Evolutionary conservation across 78 protist genomes (phyloP).

Genomic region (slime mould (Dictyostelium discoideum)): DNA sequence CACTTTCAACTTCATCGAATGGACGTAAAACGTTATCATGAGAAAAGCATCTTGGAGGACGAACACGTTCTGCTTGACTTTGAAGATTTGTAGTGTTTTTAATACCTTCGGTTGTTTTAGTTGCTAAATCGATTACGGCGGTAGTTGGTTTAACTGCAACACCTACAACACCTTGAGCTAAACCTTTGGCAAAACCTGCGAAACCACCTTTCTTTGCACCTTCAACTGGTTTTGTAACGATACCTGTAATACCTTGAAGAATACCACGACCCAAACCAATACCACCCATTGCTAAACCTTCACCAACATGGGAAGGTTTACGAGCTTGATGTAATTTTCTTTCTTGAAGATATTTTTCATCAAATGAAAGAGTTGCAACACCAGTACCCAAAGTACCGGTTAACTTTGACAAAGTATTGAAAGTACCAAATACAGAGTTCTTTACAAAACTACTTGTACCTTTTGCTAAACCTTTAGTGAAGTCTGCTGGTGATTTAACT

Average conservation of each 20-base stretch:
- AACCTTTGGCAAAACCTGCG: constrained; percentile 90
- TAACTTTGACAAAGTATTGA: constrained; percentile 84
- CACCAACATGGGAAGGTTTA: constrained; percentile 81
- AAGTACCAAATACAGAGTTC: constrained; percentile 83
- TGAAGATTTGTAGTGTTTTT: constrained; percentile 81
- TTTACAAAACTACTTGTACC: constrained; percentile 74
- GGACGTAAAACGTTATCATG: constrained; percentile 39
- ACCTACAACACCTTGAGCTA: constrained; percentile 93
- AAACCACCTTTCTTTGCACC: constrained; percentile 89
- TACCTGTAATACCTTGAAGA: constrained; percentile 92
- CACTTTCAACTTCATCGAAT: constrained; percentile 23
- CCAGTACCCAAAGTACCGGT: constrained; percentile 83
- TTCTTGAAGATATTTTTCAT: constrained; percentile 81
- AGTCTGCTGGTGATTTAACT: constrained; percentile 78
- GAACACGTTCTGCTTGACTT: constrained; percentile 24
- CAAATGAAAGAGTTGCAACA: constrained; percentile 76
- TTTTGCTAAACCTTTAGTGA: constrained; percentile 80
- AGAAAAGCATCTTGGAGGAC: constrained; percentile 59
- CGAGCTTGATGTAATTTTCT: constrained; percentile 56
- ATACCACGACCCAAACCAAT: constrained; percentile 81
- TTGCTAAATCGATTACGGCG: constrained; percentile 84
- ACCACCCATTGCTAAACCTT: constrained; percentile 82
- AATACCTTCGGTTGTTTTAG: constrained; percentile 91
- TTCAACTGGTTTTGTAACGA: constrained; percentile 89
- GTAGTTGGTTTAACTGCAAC: constrained; percentile 91